A percentile compares a stretch with the other conserved stretches of the same genome.
Conservation (phyloP, 2,329 filamentous ascomycete genomes). For the Cytospora schulzeri region DNA sequence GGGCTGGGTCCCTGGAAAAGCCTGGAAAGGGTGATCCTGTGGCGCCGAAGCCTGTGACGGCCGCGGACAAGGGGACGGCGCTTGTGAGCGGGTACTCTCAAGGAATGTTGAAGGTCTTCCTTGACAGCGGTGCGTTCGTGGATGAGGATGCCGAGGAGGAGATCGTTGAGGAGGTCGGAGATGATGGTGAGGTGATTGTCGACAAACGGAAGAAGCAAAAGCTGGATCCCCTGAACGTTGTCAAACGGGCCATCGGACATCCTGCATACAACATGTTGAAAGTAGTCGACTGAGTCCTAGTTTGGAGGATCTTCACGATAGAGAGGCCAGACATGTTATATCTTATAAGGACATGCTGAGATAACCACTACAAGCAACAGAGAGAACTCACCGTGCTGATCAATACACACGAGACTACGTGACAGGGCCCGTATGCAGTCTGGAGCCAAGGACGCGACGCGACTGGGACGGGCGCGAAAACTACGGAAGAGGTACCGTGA, state of each 20-base stretch:
- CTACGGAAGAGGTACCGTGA: too few species aligned
- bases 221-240: constrained; percentile 45
- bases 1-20: constrained; percentile 29
- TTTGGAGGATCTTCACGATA: not conserved
- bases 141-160: constrained; percentile 40
- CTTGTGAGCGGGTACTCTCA: constrained; percentile 61
- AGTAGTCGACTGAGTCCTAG: constrained; percentile 50
- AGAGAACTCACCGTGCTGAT: too few species aligned
- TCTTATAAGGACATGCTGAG: too few species aligned
- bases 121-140: constrained; percentile 52
- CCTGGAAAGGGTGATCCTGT: constrained; percentile 32
- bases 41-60: constrained; percentile 52
- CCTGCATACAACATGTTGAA: constrained; percentile 58
- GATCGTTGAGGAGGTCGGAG: constrained; percentile 34
- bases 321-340: not conserved
- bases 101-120: constrained; percentile 59
- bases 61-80: constrained; percentile 47
- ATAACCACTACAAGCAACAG: too few species aligned
- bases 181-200: constrained; percentile 32
- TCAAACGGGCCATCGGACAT: constrained; percentile 55
- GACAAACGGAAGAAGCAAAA: constrained; percentile 40
- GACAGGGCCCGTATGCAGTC: too few species aligned
- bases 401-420: too few species aligned
- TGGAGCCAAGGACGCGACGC: too few species aligned
- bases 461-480: too few species aligned